These are phyloP conservation scores for Orbilia blumenaviensis DNA, from an alignment of 2,329 filamentous ascomycete genomes.

Conservation along the genomic window DNA sequence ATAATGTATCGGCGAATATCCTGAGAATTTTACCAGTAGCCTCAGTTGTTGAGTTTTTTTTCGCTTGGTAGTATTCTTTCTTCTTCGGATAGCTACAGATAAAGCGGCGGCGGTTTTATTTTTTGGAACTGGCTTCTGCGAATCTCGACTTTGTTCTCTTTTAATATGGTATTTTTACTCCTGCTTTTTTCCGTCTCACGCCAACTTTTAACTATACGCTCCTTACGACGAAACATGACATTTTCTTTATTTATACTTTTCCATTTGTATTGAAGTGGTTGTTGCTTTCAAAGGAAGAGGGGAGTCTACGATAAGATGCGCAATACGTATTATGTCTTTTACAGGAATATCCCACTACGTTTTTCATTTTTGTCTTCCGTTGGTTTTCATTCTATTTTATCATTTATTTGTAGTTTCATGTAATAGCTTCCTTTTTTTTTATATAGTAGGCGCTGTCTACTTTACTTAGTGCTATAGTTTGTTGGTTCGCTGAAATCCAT, in stretches of 20 bases:
- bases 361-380: neutral
- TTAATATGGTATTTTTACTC: conserved; percentile 48
- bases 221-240: conserved; percentile 4
- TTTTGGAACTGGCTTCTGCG: conserved; percentile 54
- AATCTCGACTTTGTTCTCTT: conserved; percentile 49
- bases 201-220: conserved; percentile 24
- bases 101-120: conserved; percentile 57
- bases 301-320: conserved; percentile 27
- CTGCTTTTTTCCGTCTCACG: conserved; percentile 52
- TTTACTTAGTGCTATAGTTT: too few species aligned
- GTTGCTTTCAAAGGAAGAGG: neutral
- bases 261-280: conserved; percentile 11
- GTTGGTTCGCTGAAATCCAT: conserved; percentile 15
- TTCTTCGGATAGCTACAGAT: conserved; percentile 44
- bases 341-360: neutral
- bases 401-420: conserved; percentile 22
- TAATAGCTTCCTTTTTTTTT: conserved; percentile 18
- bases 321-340: conserved; percentile 2
- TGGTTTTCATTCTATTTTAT: neutral
- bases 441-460: neutral
- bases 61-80: neutral
- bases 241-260: conserved; percentile 5
- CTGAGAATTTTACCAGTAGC: conserved; percentile 57
- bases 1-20: conserved; percentile 56
- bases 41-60: neutral